Evolutionary conservation across 352 stramenopile genomes (phyloP), one percentile per base, ranked within the genome.

Genomic region (Globisporangium orthogonon): DNA sequence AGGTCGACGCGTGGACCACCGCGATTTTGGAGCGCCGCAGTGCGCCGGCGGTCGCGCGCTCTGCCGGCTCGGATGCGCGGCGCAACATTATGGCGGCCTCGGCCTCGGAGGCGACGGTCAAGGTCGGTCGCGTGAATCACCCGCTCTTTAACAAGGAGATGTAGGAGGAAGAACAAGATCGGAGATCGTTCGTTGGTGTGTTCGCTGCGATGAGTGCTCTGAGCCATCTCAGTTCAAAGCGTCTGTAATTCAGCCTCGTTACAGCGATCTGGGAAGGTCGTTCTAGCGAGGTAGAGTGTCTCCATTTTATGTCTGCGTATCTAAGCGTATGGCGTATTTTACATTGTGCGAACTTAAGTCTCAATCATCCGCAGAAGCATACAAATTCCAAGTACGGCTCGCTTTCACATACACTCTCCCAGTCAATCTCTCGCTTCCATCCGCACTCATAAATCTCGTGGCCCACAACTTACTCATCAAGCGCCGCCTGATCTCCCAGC

Each of bases 91-190:
- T 90, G 18, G 56, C 54, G 4, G 49, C 52, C 10, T 66, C 67
- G 37, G 54, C 54, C 0, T 86, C 74, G 0, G 68, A 90, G 65
- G 76, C 83, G 62, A 74, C 69, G 30, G 53, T 70, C 58, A 86
- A 81, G 40, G 73, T 92, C 9, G 82, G 82, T 0, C 66, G 68
- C 46, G 71, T 66, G 40, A 90, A 90, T 58, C 82, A 92, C 48
- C 82, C 82, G n/a, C 70, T 92, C 7, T 89, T 89, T 56, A 92
- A 92, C 59, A 74, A 67, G 33, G 71, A 88, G 33, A 14, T 70
- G 33, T 63, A 58, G 50, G n/a, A 7, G 14, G 11, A 7, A 14
- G 44, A 39, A n/a, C n/a, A n/a, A n/a, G n/a, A n/a, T n/a, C n/a
- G n/a, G n/a, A n/a, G n/a, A n/a, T n/a, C n/a, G n/a, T n/a, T n/a